Evolutionary conservation across 495 filamentous ascomycete species (phyloP), one percentile per base, ranked within the genome.

Genomic region (Trichoderma orchidacearum): DNA sequence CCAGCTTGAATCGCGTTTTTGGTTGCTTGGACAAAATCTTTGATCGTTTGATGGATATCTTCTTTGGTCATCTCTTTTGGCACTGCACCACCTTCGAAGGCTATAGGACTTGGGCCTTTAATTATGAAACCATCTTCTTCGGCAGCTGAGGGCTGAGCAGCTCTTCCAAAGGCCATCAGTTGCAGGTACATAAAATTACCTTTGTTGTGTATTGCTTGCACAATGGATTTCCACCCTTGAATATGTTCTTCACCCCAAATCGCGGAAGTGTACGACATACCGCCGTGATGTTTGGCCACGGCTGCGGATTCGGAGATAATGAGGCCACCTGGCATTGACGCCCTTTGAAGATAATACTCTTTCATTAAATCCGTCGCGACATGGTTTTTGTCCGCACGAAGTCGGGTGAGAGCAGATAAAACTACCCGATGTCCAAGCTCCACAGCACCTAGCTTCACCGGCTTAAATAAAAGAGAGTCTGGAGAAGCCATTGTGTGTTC

Each of bases 81-180:
- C 1, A 57, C 58, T 2, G 55, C 54, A 6, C 66, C 69, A 0
- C 63, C 68, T 5, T 65, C 61, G 3, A 78, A 62, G 1, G 75
- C 63, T 4, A 75, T 63, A 23, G 71, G 70, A 56, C 82, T 83
- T 5, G 79, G 61, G 51, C 66, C 67, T 11, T 78, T 62, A n/a
- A 84, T 62, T 1, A 62, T 60, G 6, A 64, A 69, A 1, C 71
- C 75, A 34, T 76, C 69, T 52, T 53, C 51, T 36, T 72, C 69
- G 6, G 77, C 61, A 6, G 73, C 57, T 0, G 67, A 67, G 0
- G 72, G 60, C 34, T 66, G 59, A 0, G 81, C 78, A 4, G 75
- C 68, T n/a, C 86, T 79, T 15, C 86, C 86, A 5, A 85, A 66
- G 0, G 78, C 77, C 81, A 84, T 87, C 11, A 90, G 72, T 70